Percentiles rank a stretch among this genome's conserved stretches.
Conservation (phyloP, 805 yeast genomes). For the Starmera amethionina region DNA sequence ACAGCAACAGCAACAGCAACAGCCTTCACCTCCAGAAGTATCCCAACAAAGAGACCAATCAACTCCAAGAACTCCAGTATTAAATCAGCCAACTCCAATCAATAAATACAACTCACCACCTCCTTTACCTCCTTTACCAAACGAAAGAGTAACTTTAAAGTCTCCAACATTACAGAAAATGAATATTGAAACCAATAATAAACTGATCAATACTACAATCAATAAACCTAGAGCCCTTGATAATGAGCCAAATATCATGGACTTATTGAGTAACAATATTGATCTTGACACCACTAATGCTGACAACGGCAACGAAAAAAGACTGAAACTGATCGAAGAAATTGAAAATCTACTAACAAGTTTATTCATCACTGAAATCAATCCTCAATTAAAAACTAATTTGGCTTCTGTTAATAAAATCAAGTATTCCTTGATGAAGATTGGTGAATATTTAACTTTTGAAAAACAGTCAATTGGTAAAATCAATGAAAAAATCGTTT, state of each 20-base stretch:
- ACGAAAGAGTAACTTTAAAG: constrained; percentile 14
- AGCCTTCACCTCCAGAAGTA: constrained; percentile 2
- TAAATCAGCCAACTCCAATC: constrained; percentile 31
- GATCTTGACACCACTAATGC: not conserved
- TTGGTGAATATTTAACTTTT: constrained; percentile 23
- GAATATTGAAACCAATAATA: not conserved
- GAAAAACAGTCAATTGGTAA: constrained; percentile 23
- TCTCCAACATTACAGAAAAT: constrained; percentile 5
- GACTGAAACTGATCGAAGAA: constrained; percentile 4
- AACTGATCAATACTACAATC: not conserved
- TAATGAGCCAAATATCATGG: constrained; percentile 14
- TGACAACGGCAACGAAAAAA: not conserved
- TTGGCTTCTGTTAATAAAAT: constrained; percentile 16
- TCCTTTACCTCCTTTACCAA: constrained; percentile 30
- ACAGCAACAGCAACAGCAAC: not conserved
- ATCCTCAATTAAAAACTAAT: constrained; percentile 12
- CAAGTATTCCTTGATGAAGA: constrained; percentile 25
- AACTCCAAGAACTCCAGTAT: not conserved
- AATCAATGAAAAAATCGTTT: constrained; percentile 16
- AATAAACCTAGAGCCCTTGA: constrained; percentile 3
- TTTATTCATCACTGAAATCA: constrained; percentile 14
- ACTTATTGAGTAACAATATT: constrained; percentile 5
- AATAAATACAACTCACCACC: constrained; percentile 16
- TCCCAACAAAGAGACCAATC: not conserved
- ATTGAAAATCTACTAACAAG: constrained; percentile 15